phyloP scores from a whole-genome alignment of 2,329 filamentous ascomycete genomes.

The Aureobasidium subglaciale region DNA sequence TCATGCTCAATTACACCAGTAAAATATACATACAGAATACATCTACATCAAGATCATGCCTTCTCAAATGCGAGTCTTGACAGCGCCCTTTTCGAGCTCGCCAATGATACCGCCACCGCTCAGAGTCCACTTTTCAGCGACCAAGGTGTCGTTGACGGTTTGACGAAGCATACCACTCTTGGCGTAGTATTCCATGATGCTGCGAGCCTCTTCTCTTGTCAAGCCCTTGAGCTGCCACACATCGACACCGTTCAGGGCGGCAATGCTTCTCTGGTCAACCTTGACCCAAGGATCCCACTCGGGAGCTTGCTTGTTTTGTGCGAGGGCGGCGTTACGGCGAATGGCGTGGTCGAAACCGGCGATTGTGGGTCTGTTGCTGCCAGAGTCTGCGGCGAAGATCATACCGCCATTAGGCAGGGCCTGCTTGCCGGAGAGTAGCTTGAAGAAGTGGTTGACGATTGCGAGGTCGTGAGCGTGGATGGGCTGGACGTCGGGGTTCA shows the following conservation, averaged over 20 bases:
- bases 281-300: conserved; percentile 46
- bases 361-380: conserved; percentile 59
- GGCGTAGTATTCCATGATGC: conserved; percentile 89
- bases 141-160: conserved; percentile 60
- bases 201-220: conserved; percentile 65
- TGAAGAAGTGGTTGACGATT: conserved; percentile 67
- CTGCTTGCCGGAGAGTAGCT: conserved; percentile 56
- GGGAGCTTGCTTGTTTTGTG: conserved; percentile 32
- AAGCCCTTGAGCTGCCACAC: conserved; percentile 58
- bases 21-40: conserved; percentile 12
- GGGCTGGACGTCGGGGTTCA: conserved; percentile 58
- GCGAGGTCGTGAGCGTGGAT: conserved; percentile 84
- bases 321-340: conserved; percentile 21
- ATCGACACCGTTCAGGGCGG: conserved; percentile 38
- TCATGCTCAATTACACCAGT: not conserved
- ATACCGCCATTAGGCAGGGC: conserved; percentile 66
- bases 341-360: conserved; percentile 52
- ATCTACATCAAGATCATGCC: not conserved
- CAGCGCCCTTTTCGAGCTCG: conserved; percentile 68
- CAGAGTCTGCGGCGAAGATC: conserved; percentile 66
- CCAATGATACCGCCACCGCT: conserved; percentile 75
- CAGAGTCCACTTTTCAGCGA: conserved; percentile 78
- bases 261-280: conserved; percentile 47
- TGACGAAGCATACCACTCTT: conserved; percentile 71
- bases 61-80: conserved; percentile 21